These are phyloP conservation scores for Picochlorum costavermella DNA, from an alignment of 139 green algal species.

Conservation along the genomic window DNA sequence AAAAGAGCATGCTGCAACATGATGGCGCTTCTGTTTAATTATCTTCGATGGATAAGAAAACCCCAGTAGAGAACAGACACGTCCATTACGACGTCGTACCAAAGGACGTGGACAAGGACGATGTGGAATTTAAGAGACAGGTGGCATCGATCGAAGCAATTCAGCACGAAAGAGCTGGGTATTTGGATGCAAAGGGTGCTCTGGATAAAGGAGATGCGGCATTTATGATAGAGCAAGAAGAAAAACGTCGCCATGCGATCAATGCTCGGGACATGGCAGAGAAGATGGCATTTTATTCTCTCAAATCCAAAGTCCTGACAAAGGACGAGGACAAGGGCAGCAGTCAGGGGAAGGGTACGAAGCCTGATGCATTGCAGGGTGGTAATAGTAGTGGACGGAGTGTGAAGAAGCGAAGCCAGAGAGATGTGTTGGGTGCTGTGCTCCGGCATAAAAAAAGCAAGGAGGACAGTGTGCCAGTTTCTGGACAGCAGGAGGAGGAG, in stretches of 20 bases:
- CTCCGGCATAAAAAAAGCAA: no score
- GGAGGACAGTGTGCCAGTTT: no score
- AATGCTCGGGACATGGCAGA: constrained; percentile 32
- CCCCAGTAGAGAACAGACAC: no score
- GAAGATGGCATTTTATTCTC: constrained; percentile 10
- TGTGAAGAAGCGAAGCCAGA: no score
- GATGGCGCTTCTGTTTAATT: no score
- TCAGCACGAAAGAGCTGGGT: constrained; percentile 37
- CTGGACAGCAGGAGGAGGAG: neutral
- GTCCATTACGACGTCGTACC: no score
- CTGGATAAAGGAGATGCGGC: constrained; percentile 53
- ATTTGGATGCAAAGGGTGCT: constrained; percentile 37
- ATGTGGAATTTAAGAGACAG: constrained; percentile 14
- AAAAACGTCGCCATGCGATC: constrained; percentile 35
- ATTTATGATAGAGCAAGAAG: constrained; percentile 44
- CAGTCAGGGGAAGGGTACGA: no score
- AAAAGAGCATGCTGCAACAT: no score
- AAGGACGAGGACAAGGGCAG: neutral
- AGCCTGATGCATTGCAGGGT: no score
- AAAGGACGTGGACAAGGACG: neutral
- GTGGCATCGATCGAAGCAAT: constrained; percentile 44
- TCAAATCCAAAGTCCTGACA: neutral
- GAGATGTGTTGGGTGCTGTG: no score
- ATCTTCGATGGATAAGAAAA: no score
- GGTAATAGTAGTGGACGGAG: no score